Evolutionary conservation across 176 grass and related monocot species (phyloP).

Genomic region (Oryza punctata): DNA sequence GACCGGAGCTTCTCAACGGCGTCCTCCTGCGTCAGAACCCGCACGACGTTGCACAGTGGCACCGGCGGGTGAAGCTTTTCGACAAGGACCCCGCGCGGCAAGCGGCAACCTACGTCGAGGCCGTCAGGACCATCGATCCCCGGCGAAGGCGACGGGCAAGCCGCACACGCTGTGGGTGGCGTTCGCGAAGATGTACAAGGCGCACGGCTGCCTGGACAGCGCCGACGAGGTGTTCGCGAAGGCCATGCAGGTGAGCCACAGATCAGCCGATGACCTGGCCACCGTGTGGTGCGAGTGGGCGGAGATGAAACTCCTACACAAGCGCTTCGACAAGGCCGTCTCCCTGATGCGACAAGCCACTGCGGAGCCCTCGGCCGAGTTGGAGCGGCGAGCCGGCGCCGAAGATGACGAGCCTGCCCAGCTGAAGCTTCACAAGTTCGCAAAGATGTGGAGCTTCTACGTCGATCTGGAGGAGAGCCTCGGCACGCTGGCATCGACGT

Average conservation of each 20-base stretch:
- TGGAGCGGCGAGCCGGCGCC: constrained; percentile 76
- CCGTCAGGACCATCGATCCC: constrained; percentile 84
- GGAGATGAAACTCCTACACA: constrained; percentile 70
- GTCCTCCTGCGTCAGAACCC: constrained; percentile 73
- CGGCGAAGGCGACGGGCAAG: constrained; percentile 80
- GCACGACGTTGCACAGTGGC: constrained; percentile 84
- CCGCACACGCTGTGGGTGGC: constrained; percentile 80
- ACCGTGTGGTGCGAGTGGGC: constrained; percentile 88
- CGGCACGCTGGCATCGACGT: constrained; percentile 61
- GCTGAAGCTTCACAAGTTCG: constrained; percentile 77
- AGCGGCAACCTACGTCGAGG: constrained; percentile 73
- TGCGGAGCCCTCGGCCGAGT: constrained; percentile 68
- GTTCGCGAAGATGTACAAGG: constrained; percentile 69
- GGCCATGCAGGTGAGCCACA: constrained; percentile 73
- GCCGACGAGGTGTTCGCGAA: constrained; percentile 69
- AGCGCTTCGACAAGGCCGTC: constrained; percentile 63
- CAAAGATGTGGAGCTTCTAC: constrained; percentile 81
- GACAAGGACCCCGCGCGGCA: constrained; percentile 67
- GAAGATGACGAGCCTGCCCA: constrained; percentile 69
- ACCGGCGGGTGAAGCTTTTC: constrained; percentile 81
- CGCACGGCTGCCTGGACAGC: constrained; percentile 8
- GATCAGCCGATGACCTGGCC: constrained; percentile 63
- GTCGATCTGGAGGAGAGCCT: constrained; percentile 83
- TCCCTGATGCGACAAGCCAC: constrained; percentile 76
- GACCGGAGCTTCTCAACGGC: constrained; percentile 55